Base-by-base conservation (phyloP, 768 basidiomycete species). In the Dendrothele bispora region DNA sequence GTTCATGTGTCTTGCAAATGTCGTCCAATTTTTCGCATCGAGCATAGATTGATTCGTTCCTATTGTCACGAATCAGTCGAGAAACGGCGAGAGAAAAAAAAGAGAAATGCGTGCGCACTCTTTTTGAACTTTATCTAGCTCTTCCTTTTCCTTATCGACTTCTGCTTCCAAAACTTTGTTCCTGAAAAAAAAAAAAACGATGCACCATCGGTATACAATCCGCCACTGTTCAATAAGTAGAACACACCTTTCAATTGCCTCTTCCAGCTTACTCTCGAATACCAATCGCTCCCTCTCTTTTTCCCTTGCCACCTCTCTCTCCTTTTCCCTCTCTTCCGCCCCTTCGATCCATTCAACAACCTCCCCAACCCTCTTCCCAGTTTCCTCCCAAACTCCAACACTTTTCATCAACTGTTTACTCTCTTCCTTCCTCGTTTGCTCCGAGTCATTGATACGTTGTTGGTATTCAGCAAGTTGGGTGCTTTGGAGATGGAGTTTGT, bases 381-480 rank as follows among this genome's bases (percentile, higher is more conserved):
- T 45, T 27, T 49, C 45, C 29, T 56, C 48, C 17, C 56, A 50
- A 20, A 48, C 56, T 8, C 39, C 47, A 35, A 50, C 52, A 21
- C 57, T 47, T 17, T 48, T 44, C 7, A 48, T 35, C 43, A 39
- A 37, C 30, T 32, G 39, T 15, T 22, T 17, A 10, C 15, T 14
- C 10, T 44, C 49, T 17, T 53, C 43, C n/a, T 30, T 39, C 29
- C 43, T 40, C 34, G 40, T 44, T 4, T 43, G 55, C 52, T 77
- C 74, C 6, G 77, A 57, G 24, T 76, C 73, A 4, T 55, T 39
- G 12, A 70, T 55, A 8, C 70, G 71, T 32, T 58, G 54, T 46
- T 65, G 72, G 1, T 73, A 65, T 50, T 75, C 74, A n/a, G 67
- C 60, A 3, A 78, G 54, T 30, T 77, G 73, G 5, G 67, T 57